Evolutionary conservation across 331 rosid genomes (phyloP).

Genomic region (Erythrophleum ivorense): DNA sequence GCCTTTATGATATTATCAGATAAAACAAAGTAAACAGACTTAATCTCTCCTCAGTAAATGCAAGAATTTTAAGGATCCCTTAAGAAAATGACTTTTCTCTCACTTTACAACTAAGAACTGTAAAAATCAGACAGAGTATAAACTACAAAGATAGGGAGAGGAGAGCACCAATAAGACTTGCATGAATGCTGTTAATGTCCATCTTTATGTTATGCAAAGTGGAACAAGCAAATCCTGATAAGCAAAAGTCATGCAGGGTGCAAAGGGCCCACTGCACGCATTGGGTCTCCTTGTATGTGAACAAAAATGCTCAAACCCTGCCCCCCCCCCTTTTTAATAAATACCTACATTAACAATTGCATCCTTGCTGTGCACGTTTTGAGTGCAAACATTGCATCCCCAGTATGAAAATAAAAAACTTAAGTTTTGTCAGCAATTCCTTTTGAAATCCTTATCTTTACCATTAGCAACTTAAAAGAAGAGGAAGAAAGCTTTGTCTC

Average conservation of each 20-base stretch:
- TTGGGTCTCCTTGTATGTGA: not conserved
- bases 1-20: constrained; percentile 4
- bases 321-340: not conserved
- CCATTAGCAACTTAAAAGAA: too few relatives aligned
- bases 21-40: not conserved
- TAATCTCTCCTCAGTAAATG: not conserved
- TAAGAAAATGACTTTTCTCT: not conserved
- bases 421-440: too few relatives aligned
- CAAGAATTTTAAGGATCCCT: not conserved
- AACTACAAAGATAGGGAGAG: not conserved
- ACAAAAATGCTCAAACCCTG: not conserved
- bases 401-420: not conserved
- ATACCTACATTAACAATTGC: not conserved
- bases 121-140: not conserved
- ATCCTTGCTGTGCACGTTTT: not conserved
- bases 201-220: not conserved
- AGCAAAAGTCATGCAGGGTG: not conserved
- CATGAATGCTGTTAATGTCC: not conserved
- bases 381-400: not conserved
- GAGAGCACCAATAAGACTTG: not conserved
- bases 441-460: too few relatives aligned
- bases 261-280: not conserved
- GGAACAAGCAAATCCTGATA: not conserved
- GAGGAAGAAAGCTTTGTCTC: too few relatives aligned
- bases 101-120: not conserved